Conservation (phyloP, 768 basidiomycete species). For the Boletus vinaceobasis region DNA sequence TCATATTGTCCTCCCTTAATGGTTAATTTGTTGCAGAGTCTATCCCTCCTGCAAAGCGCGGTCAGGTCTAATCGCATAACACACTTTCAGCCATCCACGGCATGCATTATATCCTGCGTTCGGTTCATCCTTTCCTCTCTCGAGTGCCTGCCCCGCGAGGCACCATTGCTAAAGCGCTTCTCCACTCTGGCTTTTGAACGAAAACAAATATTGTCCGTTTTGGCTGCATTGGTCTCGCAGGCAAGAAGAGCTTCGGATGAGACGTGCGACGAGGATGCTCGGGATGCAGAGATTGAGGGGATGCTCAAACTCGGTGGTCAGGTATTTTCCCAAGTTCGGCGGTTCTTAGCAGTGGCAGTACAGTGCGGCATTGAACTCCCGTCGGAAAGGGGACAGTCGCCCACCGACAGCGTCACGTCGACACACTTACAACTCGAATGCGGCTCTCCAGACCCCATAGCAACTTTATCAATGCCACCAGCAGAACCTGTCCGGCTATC, state of each 20-base stretch:
- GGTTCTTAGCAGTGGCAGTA: slow-evolving; percentile 72
- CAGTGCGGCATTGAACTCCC: slow-evolving; percentile 74
- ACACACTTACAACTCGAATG: slow-evolving; percentile 15
- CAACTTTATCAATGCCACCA: slow-evolving; percentile 10
- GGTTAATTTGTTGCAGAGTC: slow-evolving; percentile 78
- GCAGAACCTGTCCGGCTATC: slow-evolving; percentile 6
- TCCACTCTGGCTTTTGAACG: slow-evolving; percentile 72
- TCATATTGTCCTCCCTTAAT: slow-evolving; percentile 77
- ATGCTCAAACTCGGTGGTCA: slow-evolving; percentile 82
- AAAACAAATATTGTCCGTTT: slow-evolving; percentile 73
- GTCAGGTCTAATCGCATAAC: slow-evolving; percentile 70
- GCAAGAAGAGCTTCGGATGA: slow-evolving; percentile 61
- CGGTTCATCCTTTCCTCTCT: slow-evolving; percentile 80
- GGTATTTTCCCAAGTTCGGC: slow-evolving; percentile 75
- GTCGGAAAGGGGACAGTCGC: slow-evolving; percentile 40
- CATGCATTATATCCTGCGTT: slow-evolving; percentile 92
- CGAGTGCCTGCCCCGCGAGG: slow-evolving; percentile 81
- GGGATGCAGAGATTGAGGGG: slow-evolving; percentile 56
- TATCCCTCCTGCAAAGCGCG: slow-evolving; percentile 82
- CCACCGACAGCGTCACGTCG: slow-evolving; percentile 17
- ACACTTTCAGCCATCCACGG: slow-evolving; percentile 93
- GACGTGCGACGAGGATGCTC: slow-evolving; percentile 43
- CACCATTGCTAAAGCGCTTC: slow-evolving; percentile 62
- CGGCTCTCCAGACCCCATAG: slow-evolving; percentile 15
- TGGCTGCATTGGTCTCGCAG: slow-evolving; percentile 80